Evolutionary conservation across 2,329 filamentous ascomycete genomes (phyloP), one percentile per base, ranked within the genome.

Genomic region (Cordyceps javanica): DNA sequence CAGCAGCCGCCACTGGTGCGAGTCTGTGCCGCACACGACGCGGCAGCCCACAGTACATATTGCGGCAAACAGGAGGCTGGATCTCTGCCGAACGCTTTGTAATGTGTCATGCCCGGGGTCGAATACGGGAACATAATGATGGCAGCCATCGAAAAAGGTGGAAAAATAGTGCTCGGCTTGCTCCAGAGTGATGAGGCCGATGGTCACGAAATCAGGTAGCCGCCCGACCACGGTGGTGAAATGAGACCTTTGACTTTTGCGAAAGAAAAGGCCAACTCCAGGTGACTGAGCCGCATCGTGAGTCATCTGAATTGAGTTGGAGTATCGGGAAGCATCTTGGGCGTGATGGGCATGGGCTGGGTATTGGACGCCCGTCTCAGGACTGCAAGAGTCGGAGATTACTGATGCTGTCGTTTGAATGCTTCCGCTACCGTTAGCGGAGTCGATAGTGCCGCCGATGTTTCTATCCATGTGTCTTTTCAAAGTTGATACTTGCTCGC

Each of bases 31-130:
- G 55, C 66, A 63, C 14, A 70, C 62, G 2, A 77, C 74, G 13
- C 78, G 75, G 61, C 77, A 80, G 2, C 80, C 80, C 25, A 81
- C 74, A 2, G 77, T 75, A 57, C 79, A 77, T 8, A 82, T 78
- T 1, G 75, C 72, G 61, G 80, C 77, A 49, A 82, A 75, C 0
- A 83, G 68, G 16, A 82, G 73, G 3, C 73, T 72, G 55, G 77
- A 82, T 13, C 79, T 71, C 9, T 67, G 64, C 16, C 74, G 69
- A 2, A 82, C 71, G 0, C 74, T 76, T 0, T 72, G 64, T 50
- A 80, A 72, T 0, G 73, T 75, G 60, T 82, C 79, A 36, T 70
- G 66, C 14, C 16, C 14, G 0, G 64, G 63, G 36, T 68, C 64
- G 19, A 69, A 65, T 0, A 68, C 60, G 0, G 66, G 66, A 3